Conservation (phyloP, 305 asterid genomes). For the Rubia tinctorum region DNA sequence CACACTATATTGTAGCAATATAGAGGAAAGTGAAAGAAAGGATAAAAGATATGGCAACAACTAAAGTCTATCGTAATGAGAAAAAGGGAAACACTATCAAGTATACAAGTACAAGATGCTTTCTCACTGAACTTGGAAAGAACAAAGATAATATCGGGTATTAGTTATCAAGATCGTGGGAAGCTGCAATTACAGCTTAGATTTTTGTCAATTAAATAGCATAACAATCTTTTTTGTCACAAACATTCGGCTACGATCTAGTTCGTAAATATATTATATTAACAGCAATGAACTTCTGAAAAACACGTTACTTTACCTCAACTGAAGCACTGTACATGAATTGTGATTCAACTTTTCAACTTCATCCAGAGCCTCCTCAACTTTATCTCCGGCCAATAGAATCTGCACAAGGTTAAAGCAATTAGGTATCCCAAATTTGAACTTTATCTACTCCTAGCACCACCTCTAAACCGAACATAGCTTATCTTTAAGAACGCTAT, state of each 20-base stretch:
- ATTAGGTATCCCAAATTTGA: not conserved
- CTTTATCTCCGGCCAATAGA: constrained; percentile 87
- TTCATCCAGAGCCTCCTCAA: constrained; percentile 70
- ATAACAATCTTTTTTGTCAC: not conserved
- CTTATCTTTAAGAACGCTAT: not conserved
- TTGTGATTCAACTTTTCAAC: constrained; percentile 38
- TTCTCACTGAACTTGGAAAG: not conserved
- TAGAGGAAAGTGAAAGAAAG: not conserved
- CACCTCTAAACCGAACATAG: not conserved
- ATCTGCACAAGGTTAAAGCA: constrained; percentile 37
- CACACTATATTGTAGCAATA: not conserved
- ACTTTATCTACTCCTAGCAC: not conserved
- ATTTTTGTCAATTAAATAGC: not conserved
- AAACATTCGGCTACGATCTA: constrained; percentile 1
- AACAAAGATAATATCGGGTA: not conserved
- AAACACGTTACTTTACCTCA: constrained; percentile 44
- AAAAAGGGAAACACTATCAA: not conserved
- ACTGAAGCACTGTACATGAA: constrained; percentile 44
- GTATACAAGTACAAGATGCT: not conserved
- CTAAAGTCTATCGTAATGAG: not conserved
- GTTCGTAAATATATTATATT: not conserved
- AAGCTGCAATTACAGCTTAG: not conserved
- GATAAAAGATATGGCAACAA: not conserved
- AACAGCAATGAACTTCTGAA: not conserved
- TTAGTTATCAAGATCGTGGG: not conserved